Evolutionary conservation across 148 eudicot genomes (phyloP), one percentile per base, ranked within the genome.

Genomic region (Silene uniflora): DNA sequence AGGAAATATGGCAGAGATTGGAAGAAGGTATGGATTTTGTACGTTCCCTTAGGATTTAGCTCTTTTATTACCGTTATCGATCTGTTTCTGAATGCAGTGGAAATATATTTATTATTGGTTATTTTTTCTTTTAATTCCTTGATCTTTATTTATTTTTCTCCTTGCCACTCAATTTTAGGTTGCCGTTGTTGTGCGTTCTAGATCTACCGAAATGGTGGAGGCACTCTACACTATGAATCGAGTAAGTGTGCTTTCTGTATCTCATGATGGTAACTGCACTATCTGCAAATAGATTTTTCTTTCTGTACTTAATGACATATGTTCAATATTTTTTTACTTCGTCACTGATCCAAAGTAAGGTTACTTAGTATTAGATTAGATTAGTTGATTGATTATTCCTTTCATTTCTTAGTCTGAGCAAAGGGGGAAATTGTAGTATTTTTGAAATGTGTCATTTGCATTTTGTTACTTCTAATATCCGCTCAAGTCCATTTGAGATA

Each of bases 201-300:
- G 92, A 80, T 85, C 90, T 35, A 56, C 75, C n/a, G 87, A 85
- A 23, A 89, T 85, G 90, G 85, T 89, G 67, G 92, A 87, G 82
- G 90, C 88, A 21, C 87, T 89, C 73, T 85, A 87, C 82, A 82
- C 71, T 59, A 87, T 87, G 88, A 89, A 87, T 69, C 83, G 83
- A 73, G 92, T 89, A 83, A 79, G 90, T 72, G 3, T 75, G 17
- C 23, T 67, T 55, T 32, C 52, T 42, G 24, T 73, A 21, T 78
- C 6, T 42, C 5, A 72, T 12, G 44, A 39, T 55, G 60, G 18
- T 67, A 35, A 81, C 62, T 18, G 39, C 61, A 52, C 64, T 47
- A 25, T 46, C 10, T 62, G 68, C 35, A 22, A 49, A 59, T 4
- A 46, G 19, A 60, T 7, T 11, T 59, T 35, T 62, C 10, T 22